Evolutionary conservation across 2,329 filamentous ascomycete species (phyloP), one percentile per base, ranked within the genome.

Genomic region (Botrytis paeoniae): DNA sequence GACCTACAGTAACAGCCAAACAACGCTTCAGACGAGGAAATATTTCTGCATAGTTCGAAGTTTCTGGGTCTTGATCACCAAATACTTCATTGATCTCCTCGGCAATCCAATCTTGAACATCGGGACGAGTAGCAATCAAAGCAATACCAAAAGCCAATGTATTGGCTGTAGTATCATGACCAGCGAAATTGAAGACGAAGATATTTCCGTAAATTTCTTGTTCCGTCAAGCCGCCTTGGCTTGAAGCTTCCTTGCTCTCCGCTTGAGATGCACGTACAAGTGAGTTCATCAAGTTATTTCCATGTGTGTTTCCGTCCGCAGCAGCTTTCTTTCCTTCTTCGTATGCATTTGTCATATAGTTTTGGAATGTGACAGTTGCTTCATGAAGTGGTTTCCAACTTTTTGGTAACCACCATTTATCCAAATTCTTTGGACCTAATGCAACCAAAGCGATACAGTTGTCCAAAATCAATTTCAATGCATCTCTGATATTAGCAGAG

Each of bases 151-250:
- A 62, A 63, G 69, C 69, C 4, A 70, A 14, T 32, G 54, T 35
- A 20, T 70, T 71, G 8, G 66, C 66, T 2, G 66, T 69, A 16
- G 66, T 69, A 48, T 69, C 66, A 18, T 69, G 66, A 43, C 69
- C 59, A 37, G 69, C 69, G 12, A 71, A 71, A 64, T 64, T 71
- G 29, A 71, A 71, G 4, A 71, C 41, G 35, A 71, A 71, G 14
- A 71, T 71, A 54, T 71, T 71, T 18, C 69, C 69, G n/a, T 64
- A 71, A 18, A 71, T 71, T 25, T 71, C 69, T 32, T 65, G 70
- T 35, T 71, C 70, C 25, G 70, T 65, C 48, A 71, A 29, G 25
- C 70, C 70, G 18, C 41, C 39, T 57, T 71, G 69, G 22, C 51
- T 32, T 20, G 48, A 25, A 20, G 61, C 70, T 43, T 71, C 54